Evolutionary conservation across 768 basidiomycete species (phyloP), one percentile per base, ranked within the genome.

Genomic region (Lyophyllum atratum): DNA sequence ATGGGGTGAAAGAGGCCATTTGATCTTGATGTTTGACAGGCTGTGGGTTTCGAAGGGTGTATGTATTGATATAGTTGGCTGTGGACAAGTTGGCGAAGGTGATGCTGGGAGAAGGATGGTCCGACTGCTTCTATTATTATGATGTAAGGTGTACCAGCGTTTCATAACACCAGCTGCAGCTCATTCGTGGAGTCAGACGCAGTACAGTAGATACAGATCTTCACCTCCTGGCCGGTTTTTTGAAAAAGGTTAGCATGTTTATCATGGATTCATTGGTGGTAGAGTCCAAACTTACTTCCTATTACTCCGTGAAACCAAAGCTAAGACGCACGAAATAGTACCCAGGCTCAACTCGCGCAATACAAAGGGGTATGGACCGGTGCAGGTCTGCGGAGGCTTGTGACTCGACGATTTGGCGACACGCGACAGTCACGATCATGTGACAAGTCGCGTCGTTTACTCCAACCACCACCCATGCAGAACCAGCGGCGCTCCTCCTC

Each of bases 401-500:
- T 37, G 34, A 12, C 34, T 12, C 34, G 17, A 15, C 17, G 11
- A 15, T 37, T 9, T 37, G 34, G 25, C 26, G 4, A 26, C 7
- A 26, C 22, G 25, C 45, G 24, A 9, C 21, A 6, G 43, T 46
- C 45, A 46, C 52, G 49, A 29, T 56, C 58, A 59, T 54, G 51
- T 49, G 51, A n/a, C n/a, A n/a, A n/a, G n/a, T 4, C 24, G 19
- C 48, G 17, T 37, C 34, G 34, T 14, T 3, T 12, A 37, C 34
- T 6, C 34, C 34, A 37, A 37, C 34, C 34, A 37, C 34, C 34
- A 37, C 34, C 15, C 1, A 42, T 43, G 34, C 19, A 25, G n/a
- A 28, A 39, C 9, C 44, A 58, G 29, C 59, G 52, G 22, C 49
- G 50, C 14, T 48, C 56, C 11, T 61, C 66, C 15, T 61, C 66